phyloP scores from a whole-genome alignment of 306 rosid genomes.

The Dryas alaskensis region DNA sequence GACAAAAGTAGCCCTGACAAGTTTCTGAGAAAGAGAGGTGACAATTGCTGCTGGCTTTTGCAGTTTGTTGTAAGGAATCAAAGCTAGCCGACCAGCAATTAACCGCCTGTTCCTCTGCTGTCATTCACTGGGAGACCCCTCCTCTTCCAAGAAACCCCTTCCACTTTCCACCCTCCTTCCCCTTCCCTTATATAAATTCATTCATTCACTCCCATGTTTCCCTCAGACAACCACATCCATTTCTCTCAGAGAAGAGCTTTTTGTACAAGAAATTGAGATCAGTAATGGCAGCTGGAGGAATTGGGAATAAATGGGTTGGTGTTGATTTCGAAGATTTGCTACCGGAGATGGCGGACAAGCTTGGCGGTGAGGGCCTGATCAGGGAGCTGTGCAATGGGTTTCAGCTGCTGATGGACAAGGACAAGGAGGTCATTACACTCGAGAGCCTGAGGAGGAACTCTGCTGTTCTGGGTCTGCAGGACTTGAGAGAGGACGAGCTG shows the following conservation, averaged over 20 bases:
- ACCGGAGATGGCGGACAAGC: slow-evolving; percentile 69
- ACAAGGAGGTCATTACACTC: slow-evolving; percentile 61
- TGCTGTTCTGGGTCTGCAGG: slow-evolving; percentile 55
- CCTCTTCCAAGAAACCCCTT: slow-evolving; percentile 43
- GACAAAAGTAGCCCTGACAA: slow-evolving; percentile 22
- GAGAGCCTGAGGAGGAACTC: slow-evolving; percentile 70
- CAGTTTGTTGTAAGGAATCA: slow-evolving; percentile 40
- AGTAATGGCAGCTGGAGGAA: slow-evolving; percentile 39
- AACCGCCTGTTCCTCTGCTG: slow-evolving; percentile 51
- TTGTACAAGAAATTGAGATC: background rate
- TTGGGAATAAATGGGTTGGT: slow-evolving; percentile 21
- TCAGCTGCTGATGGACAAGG: slow-evolving; percentile 72
- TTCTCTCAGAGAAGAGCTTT: background rate
- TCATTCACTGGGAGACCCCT: slow-evolving; percentile 32
- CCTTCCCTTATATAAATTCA: background rate
- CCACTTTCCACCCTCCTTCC: background rate
- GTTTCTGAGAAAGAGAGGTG: slow-evolving; percentile 47
- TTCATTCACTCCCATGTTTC: background rate
- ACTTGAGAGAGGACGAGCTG: slow-evolving; percentile 74
- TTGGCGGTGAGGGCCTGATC: slow-evolving; percentile 84
- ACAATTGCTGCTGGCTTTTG: slow-evolving; percentile 31
- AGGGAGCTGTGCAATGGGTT: slow-evolving; percentile 88
- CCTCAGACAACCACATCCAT: slow-evolving; percentile 1
- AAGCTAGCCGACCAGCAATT: slow-evolving; percentile 40
- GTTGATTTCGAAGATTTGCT: slow-evolving; percentile 61